Base-by-base conservation (phyloP, 768 basidiomycete species). In the Ramaria sp. region DNA sequence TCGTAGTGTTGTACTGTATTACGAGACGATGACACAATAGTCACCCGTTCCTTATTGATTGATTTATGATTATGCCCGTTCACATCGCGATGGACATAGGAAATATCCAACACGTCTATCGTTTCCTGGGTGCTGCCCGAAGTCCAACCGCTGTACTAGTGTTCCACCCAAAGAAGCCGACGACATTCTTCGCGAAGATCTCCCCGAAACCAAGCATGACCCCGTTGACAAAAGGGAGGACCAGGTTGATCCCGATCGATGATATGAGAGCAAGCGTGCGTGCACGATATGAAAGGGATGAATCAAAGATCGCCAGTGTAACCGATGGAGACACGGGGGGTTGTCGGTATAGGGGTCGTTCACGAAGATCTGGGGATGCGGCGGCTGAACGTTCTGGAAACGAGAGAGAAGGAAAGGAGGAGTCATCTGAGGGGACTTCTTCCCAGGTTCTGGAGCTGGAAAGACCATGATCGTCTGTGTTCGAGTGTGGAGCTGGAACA, bases 191-290 rank as follows among this genome's bases (percentile, higher is more conserved):
- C 1, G 69, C 91, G 64, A 93, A 91, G 48, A 95, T 86, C 68
- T 95, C 92, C 38, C 91, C 91, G 64, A 94, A 93, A n/a, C 91
- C 91, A 49, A 93, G 79, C 91, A 95, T 95, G 56, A 95, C 87
- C 18, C 91, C 92, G 59, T 94, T 95, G 8, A 95, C 77, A 66
- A 95, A 95, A 0, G 91, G 91, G 37, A 95, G 74, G 0, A 87
- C 64, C 58, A 95, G 65, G 65, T 95, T 94, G 65, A 95, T 87
- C 25, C 85, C 85, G 58, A 92, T 65, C 22, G 85, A 81, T 15
- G 87, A 82, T 52, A 83, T 67, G 50, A 88, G 65, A 8, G 89
- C 86, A 38, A 76, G 78, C 44, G 79, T 62, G 50, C 88, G 82
- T 30, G 86, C 83, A 58, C 78, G 78, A 48, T 73, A 72, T 36